Percentiles rank a stretch among this genome's conserved stretches.
phyloP scores from a whole-genome alignment of 257 asterid species.

The Primulina eburnea region DNA sequence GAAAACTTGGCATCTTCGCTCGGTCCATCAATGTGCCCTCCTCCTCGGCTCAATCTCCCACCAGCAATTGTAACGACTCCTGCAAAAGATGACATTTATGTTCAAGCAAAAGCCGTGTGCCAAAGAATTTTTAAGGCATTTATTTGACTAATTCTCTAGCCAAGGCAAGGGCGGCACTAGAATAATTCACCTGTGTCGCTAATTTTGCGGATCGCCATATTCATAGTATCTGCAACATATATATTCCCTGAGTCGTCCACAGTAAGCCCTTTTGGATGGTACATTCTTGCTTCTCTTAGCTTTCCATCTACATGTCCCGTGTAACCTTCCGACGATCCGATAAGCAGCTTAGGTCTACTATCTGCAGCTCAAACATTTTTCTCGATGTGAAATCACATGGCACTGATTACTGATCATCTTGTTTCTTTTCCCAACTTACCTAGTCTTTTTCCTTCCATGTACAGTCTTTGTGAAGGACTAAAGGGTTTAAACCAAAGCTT shows the following conservation, averaged over 20 bases:
- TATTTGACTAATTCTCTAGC: not conserved
- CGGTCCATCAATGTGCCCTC: conserved; percentile 88
- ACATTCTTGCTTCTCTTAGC: conserved; percentile 83
- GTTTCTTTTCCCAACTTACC: not conserved
- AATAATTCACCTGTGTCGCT: conserved; percentile 60
- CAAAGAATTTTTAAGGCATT: not conserved
- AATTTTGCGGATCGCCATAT: conserved; percentile 88
- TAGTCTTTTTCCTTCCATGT: not conserved
- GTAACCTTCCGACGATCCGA: conserved; percentile 91
- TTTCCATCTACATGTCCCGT: conserved; percentile 89
- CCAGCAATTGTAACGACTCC: conserved; percentile 95
- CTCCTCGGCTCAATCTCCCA: conserved; percentile 74
- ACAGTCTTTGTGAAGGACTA: too few species aligned
- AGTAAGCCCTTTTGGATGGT: conserved; percentile 86
- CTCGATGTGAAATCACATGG: not conserved
- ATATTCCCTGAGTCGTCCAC: conserved; percentile 77
- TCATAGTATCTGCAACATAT: conserved; percentile 87
- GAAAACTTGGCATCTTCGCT: conserved; percentile 91
- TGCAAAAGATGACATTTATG: conserved; percentile 21
- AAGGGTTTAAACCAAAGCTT: too few species aligned
- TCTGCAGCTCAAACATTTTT: conserved; percentile 42
- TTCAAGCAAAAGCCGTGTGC: not conserved
- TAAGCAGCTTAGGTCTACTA: conserved; percentile 83
- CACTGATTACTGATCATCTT: not conserved
- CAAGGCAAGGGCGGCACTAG: not conserved